These are phyloP conservation scores for Apiotrichum domesticum DNA, from an alignment of 1,284 basidiomycete genomes.

Conservation along the genomic window DNA sequence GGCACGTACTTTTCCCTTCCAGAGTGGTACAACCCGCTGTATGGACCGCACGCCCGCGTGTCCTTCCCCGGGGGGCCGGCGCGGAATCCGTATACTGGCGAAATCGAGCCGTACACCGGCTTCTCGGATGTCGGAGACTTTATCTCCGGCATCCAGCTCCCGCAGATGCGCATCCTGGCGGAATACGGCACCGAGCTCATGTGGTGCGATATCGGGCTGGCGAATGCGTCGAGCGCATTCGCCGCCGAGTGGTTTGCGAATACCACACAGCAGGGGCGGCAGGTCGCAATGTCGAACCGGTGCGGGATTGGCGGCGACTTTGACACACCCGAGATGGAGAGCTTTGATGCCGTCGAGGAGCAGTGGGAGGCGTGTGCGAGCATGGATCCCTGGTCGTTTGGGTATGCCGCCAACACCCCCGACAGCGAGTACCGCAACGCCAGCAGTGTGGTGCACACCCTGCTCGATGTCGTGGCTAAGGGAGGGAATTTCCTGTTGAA, in stretches of 20 bases:
- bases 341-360: slow-evolving; percentile 52
- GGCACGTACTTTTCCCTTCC: slow-evolving; percentile 38
- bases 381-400: slow-evolving; percentile 23
- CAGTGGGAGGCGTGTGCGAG: slow-evolving; percentile 54
- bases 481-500: slow-evolving; percentile 51
- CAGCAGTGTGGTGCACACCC: slow-evolving; percentile 51
- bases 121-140: slow-evolving; percentile 53
- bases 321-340: slow-evolving; percentile 57
- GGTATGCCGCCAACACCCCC: slow-evolving; percentile 48
- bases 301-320: slow-evolving; percentile 49
- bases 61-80: slow-evolving; percentile 54
- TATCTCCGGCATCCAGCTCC: slow-evolving; percentile 53
- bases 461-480: slow-evolving; percentile 52
- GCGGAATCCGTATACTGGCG: slow-evolving; percentile 53
- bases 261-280: slow-evolving; percentile 50
- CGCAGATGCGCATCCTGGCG: slow-evolving; percentile 56
- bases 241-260: slow-evolving; percentile 55
- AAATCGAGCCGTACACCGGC: slow-evolving; percentile 56
- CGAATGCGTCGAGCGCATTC: slow-evolving; percentile 52
- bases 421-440: slow-evolving; percentile 53
- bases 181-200: slow-evolving; percentile 56
- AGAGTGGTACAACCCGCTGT: slow-evolving; percentile 58
- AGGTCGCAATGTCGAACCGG: slow-evolving; percentile 58
- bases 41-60: slow-evolving; percentile 52
- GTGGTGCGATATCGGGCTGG: slow-evolving; percentile 56